These are phyloP conservation scores for Geosmithia putterillii DNA, from an alignment of 2,329 filamentous ascomycete species.

Conservation along the genomic window DNA sequence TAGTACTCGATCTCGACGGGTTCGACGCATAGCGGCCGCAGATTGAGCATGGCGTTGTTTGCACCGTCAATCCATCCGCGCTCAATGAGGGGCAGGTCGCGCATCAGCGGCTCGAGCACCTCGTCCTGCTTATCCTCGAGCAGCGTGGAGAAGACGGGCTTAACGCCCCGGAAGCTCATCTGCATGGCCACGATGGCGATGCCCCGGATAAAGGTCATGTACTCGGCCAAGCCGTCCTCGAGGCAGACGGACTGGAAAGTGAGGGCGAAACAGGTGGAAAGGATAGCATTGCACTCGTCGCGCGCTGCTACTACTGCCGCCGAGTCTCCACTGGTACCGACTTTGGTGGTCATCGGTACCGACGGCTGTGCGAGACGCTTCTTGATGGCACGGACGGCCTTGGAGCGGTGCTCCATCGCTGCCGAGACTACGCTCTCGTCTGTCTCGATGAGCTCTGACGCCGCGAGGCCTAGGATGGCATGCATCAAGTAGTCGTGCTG, in stretches of 20 bases:
- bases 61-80: constrained; percentile 34
- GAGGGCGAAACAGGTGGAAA: constrained; percentile 47
- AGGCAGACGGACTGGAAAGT: constrained; percentile 46
- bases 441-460: constrained; percentile 46
- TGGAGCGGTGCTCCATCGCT: constrained; percentile 52
- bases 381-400: constrained; percentile 52
- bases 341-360: constrained; percentile 18
- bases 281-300: constrained; percentile 45
- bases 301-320: constrained; percentile 8
- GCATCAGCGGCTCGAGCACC: constrained; percentile 31
- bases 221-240: constrained; percentile 46
- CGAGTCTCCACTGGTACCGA: too few species aligned
- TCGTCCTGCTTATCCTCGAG: constrained; percentile 25
- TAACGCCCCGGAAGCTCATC: constrained; percentile 35
- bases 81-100: constrained; percentile 30
- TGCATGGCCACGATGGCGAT: constrained; percentile 42
- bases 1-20: constrained; percentile 33
- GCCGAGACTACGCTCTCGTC: constrained; percentile 39
- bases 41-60: constrained; percentile 23
- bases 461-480: constrained; percentile 54
- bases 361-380: constrained; percentile 32
- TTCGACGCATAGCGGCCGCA: constrained; percentile 30
- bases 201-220: constrained; percentile 47
- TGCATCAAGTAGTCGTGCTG: constrained; percentile 59
- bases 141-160: constrained; percentile 36